A percentile compares a stretch with the other conserved stretches of the same genome.
Conservation (phyloP, 163 green algal genomes). For the Trebouxiophyceae sp. region DNA sequence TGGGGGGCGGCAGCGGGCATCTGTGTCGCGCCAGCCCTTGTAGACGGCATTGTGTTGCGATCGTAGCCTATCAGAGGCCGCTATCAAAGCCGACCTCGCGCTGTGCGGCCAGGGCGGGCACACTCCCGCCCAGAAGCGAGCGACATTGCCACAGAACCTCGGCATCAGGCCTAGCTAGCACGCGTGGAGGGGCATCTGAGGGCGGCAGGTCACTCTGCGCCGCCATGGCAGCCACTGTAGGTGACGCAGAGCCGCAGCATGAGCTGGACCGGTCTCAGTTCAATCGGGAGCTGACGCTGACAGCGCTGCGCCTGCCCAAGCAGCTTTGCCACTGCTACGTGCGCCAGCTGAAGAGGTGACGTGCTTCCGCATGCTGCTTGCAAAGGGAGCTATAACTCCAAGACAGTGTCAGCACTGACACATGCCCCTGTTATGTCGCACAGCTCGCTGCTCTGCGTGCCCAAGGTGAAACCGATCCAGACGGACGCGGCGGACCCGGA, state of each 20-base stretch:
- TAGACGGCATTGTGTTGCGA: too few relatives aligned
- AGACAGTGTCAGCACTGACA: not conserved
- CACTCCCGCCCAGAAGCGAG: too few relatives aligned
- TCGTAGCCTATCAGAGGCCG: too few relatives aligned
- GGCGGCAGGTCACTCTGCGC: not conserved
- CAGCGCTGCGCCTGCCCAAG: slow-evolving; percentile 47
- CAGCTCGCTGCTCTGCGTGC: slow-evolving; percentile 66
- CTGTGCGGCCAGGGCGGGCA: too few relatives aligned
- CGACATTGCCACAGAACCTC: too few relatives aligned
- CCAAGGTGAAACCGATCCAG: slow-evolving; percentile 55
- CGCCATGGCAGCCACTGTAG: not conserved
- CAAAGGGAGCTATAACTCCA: not conserved
- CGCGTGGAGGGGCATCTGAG: too few relatives aligned
- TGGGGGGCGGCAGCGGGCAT: too few relatives aligned
- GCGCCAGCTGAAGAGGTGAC: slow-evolving; percentile 52
- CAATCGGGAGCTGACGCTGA: slow-evolving; percentile 30
- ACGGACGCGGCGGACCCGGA: slow-evolving; percentile 30
- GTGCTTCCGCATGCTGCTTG: not conserved
- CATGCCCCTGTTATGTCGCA: too few relatives aligned
- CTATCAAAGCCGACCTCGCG: too few relatives aligned
- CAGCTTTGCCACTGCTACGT: slow-evolving; percentile 49
- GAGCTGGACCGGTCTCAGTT: slow-evolving; percentile 38
- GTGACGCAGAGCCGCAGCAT: not conserved
- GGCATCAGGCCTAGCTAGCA: too few relatives aligned
- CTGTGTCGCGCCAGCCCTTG: too few relatives aligned